Conservation (phyloP, 1,139 yeast species). For the Wickerhamiella pararugosa region DNA sequence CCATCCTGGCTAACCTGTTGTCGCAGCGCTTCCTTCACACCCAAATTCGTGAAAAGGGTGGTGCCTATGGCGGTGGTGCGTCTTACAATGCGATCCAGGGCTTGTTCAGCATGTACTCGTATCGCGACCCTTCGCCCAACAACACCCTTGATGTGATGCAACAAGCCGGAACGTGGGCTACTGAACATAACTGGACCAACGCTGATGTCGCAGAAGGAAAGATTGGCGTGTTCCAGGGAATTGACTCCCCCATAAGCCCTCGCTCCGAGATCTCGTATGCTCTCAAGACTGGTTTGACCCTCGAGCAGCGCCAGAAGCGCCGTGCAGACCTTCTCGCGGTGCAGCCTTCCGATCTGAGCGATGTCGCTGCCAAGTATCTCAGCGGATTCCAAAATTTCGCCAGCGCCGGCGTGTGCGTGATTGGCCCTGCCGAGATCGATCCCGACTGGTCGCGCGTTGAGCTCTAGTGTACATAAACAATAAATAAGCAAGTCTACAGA, state of each 20-base stretch:
- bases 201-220: constrained; percentile 79
- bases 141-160: constrained; percentile 50
- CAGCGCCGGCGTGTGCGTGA: constrained; percentile 22
- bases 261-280: constrained; percentile 57
- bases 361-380: constrained; percentile 51
- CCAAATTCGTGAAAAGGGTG: constrained; percentile 88
- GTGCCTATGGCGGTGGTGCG: constrained; percentile 97
- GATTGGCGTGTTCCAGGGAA: constrained; percentile 72
- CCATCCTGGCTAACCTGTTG: constrained; percentile 63
- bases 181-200: constrained; percentile 35
- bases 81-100: constrained; percentile 74
- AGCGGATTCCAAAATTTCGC: constrained; percentile 14
- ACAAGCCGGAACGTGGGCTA: constrained; percentile 42
- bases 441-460: constrained; percentile 13
- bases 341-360: constrained; percentile 41
- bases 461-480: constrained; percentile 8
- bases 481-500: constrained; percentile 30
- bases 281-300: constrained; percentile 58
- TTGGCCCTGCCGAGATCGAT: constrained; percentile 12
- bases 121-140: constrained; percentile 81
- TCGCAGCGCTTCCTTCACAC: constrained; percentile 77
- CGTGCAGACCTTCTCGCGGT: constrained; percentile 62
- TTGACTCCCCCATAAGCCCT: constrained; percentile 82
- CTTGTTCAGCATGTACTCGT: constrained; percentile 65
- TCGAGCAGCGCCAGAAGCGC: constrained; percentile 66